Conservation (phyloP, 2,329 filamentous ascomycete genomes). For the Teratosphaeria epicoccoides region DNA sequence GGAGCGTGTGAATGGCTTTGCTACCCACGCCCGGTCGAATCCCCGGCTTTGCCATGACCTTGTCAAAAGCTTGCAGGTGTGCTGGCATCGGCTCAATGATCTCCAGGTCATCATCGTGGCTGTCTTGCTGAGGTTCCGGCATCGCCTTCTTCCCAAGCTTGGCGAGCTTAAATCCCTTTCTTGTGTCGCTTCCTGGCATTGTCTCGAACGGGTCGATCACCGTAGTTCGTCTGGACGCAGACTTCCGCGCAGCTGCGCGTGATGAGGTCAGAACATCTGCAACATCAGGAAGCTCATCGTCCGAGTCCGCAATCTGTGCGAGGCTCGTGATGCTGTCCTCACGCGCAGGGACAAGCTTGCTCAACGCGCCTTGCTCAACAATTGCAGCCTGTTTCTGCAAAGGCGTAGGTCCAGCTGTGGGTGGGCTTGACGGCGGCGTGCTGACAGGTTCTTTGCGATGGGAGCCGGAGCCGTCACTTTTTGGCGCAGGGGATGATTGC, state of each 20-base stretch:
- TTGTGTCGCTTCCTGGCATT: neutral
- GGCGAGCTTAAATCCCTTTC: constrained; percentile 19
- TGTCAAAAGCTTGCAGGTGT: constrained; percentile 25
- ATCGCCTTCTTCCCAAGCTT: constrained; percentile 26
- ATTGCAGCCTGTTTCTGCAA: constrained; percentile 25
- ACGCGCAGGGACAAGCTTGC: constrained; percentile 21
- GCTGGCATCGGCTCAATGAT: constrained; percentile 39
- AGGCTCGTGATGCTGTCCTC: constrained; percentile 21
- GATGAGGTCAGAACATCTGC: constrained; percentile 18
- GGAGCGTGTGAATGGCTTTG: constrained; percentile 24
- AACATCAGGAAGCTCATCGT: constrained; percentile 19
- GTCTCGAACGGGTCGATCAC: neutral
- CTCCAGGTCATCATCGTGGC: constrained; percentile 50
- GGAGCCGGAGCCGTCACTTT: constrained; percentile 16
- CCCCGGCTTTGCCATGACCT: constrained; percentile 21
- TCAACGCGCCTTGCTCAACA: constrained; percentile 24
- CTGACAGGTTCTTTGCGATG: constrained; percentile 15
- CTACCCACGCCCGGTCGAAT: constrained; percentile 16
- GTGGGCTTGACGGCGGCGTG: constrained; percentile 38
- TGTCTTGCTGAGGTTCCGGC: constrained; percentile 7
- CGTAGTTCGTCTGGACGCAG: neutral
- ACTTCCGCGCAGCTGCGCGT: neutral
- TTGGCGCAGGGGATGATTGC: constrained; percentile 18
- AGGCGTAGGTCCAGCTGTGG: constrained; percentile 20
- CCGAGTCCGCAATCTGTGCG: constrained; percentile 13